A percentile compares a stretch with the other conserved stretches of the same genome.
Conservation (phyloP, 208 protist genomes). For the Leishmania mexicana region DNA sequence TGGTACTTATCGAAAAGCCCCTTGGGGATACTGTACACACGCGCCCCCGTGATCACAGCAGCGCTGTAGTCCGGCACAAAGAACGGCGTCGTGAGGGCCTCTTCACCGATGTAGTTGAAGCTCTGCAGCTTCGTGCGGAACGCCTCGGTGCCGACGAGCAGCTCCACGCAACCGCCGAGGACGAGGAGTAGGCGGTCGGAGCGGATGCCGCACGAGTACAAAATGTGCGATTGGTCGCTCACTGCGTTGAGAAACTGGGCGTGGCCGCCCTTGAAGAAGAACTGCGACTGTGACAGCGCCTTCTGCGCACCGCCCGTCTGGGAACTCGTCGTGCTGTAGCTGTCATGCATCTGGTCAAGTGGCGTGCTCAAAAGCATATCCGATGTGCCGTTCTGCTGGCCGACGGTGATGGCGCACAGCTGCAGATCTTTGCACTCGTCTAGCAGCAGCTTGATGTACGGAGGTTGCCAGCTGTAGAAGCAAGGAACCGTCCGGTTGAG, state of each 20-base stretch:
- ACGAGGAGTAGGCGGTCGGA: constrained; percentile 71
- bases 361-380: constrained; percentile 13
- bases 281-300: neutral
- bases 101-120: constrained; percentile 78
- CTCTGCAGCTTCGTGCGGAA: constrained; percentile 58
- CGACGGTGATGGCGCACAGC: constrained; percentile 32
- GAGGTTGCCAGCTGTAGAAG: constrained; percentile 72
- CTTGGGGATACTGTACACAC: constrained; percentile 66
- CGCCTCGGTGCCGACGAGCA: constrained; percentile 59
- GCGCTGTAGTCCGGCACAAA: constrained; percentile 85
- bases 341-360: constrained; percentile 7
- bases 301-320: neutral
- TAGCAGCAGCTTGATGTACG: constrained; percentile 83
- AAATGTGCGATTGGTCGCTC: constrained; percentile 49
- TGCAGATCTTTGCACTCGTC: constrained; percentile 77
- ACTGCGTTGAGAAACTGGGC: constrained; percentile 42
- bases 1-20: constrained; percentile 67
- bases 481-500: constrained; percentile 60
- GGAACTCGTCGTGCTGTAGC: constrained; percentile 10
- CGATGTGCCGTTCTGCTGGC: neutral
- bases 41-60: constrained; percentile 61
- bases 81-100: constrained; percentile 61
- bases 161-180: constrained; percentile 71
- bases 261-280: constrained; percentile 36
- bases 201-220: constrained; percentile 68